Evolutionary conservation across 148 eudicot genomes (phyloP), one percentile per base, ranked within the genome.

Genomic region (Vaccinium vitisidaea): DNA sequence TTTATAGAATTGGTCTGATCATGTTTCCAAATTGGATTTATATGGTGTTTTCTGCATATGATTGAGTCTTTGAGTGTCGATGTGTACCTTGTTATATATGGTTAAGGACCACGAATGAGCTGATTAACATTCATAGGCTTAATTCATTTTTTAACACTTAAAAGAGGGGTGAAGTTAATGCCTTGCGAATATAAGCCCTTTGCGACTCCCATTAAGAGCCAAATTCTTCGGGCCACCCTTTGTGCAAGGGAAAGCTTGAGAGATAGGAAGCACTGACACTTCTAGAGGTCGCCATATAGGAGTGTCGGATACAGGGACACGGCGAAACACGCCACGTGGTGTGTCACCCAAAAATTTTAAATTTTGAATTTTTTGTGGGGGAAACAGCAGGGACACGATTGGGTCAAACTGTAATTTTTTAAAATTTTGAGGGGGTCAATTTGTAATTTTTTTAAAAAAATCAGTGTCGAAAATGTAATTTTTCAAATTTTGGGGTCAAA

Each of bases 311-410:
- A 30, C 32, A 1, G 32, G 43, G 46, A 43, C 46, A 5, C 46
- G 46, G 6, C 46, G 6, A 0, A 4, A 43, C 46, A 43, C 0
- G 6, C 36, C 5, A 39, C 32, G 36, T 2, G 2, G 2, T 2
- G 36, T 32, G 36, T 32, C 2, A 1, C 6, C 46, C 46, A 43
- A 43, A 32, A 1, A 1, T 32, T 32, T 32, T 32, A 32, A 1
- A 1, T 32, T 32, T 32, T 32, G 36, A 43, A 43, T 5, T 43
- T 43, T 43, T 43, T 43, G 46, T 43, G 0, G 6, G 0, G 46
- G 46, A 0, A 0, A 43, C 6, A 6, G 6, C 6, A 0, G 6
- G 36, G 36, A 32, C 36, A 32, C 2, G 0, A 2, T 0, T 32
- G 36, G 46, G 46, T 43, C 46, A 43, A 43, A 43, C 0, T 43